Evolutionary conservation across 208 protist genomes (phyloP), one percentile per base, ranked within the genome.

Genomic region (Trypanosoma rangeli): DNA sequence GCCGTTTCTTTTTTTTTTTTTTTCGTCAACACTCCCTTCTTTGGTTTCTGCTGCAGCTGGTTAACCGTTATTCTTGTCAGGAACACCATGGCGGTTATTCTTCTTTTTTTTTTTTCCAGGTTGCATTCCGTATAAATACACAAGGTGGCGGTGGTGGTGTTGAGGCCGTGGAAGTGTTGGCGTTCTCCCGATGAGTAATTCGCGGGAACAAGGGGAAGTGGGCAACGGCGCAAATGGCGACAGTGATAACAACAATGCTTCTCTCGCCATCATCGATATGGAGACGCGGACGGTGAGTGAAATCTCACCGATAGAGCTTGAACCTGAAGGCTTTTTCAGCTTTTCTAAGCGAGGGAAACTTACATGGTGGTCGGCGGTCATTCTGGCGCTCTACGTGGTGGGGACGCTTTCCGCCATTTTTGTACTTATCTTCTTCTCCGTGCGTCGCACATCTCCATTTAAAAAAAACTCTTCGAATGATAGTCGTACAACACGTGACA

Each of bases 361-460:
- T 33, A 82, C 68, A 58, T 85, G 80, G 78, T 87, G 85, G 79
- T 64, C 85, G 3, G 54, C 49, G 15, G 67, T 58, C 5, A 79
- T 85, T 31, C 48, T 85, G 16, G 82, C 68, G 0, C 24, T 76
- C 0, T 63, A 85, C 9, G 73, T 52, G 13, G 58, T 52, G 61
- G 68, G 55, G 33, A 56, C 73, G 29, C 20, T 81, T 3, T 55
- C 68, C 18, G 73, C 78, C 29, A 80, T 84, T 52, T 72, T 83
- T 15, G 58, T 80, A 49, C 80, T 89, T 56, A 53, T 44, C 9
- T 33, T 72, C n/a, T 35, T 56, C 24, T 79, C 75, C 4, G 39
- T 22, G 15, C 37, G 31, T 7, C 75, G 46, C 28, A 53, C 78
- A n/a, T 78, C 79, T 15, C 44, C 22, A 18, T 39, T 56, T n/a